Conservation (phyloP, 2,329 filamentous ascomycete genomes). For the Kalmusia sp. region DNA sequence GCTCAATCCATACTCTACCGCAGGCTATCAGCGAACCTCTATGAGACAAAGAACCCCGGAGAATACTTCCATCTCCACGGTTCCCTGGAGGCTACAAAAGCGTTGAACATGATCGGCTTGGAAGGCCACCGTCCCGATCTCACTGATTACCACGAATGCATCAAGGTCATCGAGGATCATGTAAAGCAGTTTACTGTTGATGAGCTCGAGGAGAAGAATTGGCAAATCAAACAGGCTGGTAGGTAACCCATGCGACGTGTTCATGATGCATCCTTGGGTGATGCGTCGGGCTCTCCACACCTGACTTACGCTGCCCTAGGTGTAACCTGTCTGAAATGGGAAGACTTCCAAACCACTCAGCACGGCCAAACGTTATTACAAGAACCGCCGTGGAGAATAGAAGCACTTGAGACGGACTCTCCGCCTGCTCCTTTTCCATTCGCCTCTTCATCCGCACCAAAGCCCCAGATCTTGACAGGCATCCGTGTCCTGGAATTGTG, state of each 20-base stretch:
- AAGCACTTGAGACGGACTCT: conserved; percentile 58
- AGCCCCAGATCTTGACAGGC: conserved; percentile 57
- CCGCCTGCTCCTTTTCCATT: conserved; percentile 56
- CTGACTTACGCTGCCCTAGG: not conserved
- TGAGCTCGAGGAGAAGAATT: conserved; percentile 52
- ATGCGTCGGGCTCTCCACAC: not conserved
- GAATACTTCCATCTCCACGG: conserved; percentile 79
- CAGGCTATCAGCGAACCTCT: conserved; percentile 75
- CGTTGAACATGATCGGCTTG: conserved; percentile 73
- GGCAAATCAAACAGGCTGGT: conserved; percentile 50
- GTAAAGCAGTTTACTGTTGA: conserved; percentile 48
- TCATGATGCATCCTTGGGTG: not conserved
- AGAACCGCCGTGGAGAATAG: conserved; percentile 57
- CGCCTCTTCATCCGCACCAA: conserved; percentile 48
- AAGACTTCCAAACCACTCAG: conserved; percentile 47
- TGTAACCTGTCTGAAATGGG: conserved; percentile 50
- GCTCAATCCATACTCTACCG: conserved; percentile 76
- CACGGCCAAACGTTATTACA: conserved; percentile 51
- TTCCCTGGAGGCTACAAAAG: conserved; percentile 73
- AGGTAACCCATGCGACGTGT: not conserved
- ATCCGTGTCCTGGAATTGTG: conserved; percentile 78
- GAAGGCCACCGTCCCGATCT: conserved; percentile 67
- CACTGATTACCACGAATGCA: conserved; percentile 53
- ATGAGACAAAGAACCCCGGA: conserved; percentile 69
- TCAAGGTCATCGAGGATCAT: conserved; percentile 50